Base-by-base conservation (phyloP, 73 alveolate genomes). In the Uronychia binucleata region DNA sequence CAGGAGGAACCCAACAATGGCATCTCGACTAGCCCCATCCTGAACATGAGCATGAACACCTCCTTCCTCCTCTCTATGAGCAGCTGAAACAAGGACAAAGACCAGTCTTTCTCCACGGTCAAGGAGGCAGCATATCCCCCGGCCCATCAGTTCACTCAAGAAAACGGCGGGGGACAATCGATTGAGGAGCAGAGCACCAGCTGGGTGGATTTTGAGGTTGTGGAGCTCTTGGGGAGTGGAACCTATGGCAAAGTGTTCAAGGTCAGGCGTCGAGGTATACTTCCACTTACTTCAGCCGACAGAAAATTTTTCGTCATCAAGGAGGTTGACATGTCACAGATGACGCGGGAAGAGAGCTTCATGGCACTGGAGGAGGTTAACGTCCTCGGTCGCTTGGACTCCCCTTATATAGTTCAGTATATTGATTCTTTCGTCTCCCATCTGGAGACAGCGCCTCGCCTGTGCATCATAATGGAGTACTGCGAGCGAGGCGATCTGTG, bases 401-500 rank as follows among this genome's bases (percentile, higher is more conserved):
- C 95, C 78, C 94, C 96, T 29, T 94, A 96, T 79, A 92, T 97
- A 28, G 98, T 97, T 30, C 86, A 84, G 76, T 97, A 97, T 86
- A 83, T 75, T 79, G 99, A 96, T 80, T 93, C 98, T 26, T 97
- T 97, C 77, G 83, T 94, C 30, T 84, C 77, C 79, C 90, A 85
- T 87, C 86, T 31, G 87, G 94, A 79, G 86, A 94, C 1, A 92
- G 83, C 91, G 77, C 80, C 89, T 30, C 78, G 84, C 67, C 86
- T 97, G 75, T 90, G 93, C 81, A 97, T 97, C 74, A 93, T 97
- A 46, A 97, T 96, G 99, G 99, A 97, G 88, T 96, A 89, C 87
- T 96, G 99, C 74, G 98, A 93, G 80, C 90, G 94, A 32, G 99
- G 99, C 14, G 99, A 97, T 84, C 93, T 97, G 26, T 91, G 91